A percentile compares a stretch with the other conserved stretches of the same genome.
Evolutionary conservation across 2,329 filamentous ascomycete species (phyloP).

Genomic region (Penicillium vulpinum): DNA sequence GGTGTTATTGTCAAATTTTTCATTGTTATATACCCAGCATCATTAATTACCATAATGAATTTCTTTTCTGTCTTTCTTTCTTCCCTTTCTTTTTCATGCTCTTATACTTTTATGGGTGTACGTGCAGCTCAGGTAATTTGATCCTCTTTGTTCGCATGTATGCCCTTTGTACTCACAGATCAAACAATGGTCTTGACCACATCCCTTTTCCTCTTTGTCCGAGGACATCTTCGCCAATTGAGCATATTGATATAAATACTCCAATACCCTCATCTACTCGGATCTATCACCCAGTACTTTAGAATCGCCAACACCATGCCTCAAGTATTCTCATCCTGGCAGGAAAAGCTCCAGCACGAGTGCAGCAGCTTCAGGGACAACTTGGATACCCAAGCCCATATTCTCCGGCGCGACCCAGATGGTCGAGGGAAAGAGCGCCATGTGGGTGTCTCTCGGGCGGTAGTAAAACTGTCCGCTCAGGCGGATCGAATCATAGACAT

Average conservation of each 20-base stretch:
- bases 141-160: background rate
- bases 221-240: background rate
- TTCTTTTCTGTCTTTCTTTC: background rate
- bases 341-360: background rate
- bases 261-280: background rate
- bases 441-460: background rate
- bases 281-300: background rate
- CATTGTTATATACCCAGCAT: constrained; percentile 2
- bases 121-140: background rate
- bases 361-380: background rate
- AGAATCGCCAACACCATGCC: background rate
- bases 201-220: background rate
- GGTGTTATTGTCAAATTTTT: background rate
- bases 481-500: background rate
- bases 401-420: background rate
- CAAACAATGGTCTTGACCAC: background rate
- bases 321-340: background rate
- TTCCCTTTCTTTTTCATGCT: background rate
- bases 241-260: background rate
- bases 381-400: background rate
- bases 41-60: constrained; percentile 3
- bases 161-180: background rate
- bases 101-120: too few relatives aligned
- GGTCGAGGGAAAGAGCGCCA: background rate
- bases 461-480: background rate